Evolutionary conservation across 1,284 basidiomycete species (phyloP), one percentile per base, ranked within the genome.

Genomic region (Pseudozyma pruni): DNA sequence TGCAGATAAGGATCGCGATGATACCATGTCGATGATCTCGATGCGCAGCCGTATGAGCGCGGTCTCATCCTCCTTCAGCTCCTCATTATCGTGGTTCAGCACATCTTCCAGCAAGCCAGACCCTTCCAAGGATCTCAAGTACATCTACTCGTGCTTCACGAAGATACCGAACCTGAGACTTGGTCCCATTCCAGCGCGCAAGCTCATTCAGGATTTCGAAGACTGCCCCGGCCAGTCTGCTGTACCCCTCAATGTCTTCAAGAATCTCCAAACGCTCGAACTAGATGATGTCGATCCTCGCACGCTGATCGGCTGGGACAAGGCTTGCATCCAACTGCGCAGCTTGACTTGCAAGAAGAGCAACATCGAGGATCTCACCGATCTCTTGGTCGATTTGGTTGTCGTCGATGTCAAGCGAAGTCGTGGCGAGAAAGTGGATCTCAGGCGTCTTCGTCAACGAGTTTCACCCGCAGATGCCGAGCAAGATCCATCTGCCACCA

Each of bases 71-170:
- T 86, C 92, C 14, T 92, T 63, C 48, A 54, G 50, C 50, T 50
- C 54, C 17, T 58, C 66, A 17, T 33, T 60, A 27, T 71, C 72
- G 22, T 78, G 74, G 76, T 66, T 68, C 22, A 40, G 50, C 23
- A 27, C 25, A 2, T 33, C 44, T 4, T 14, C 17, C 27, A 29
- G 17, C 35, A 55, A 52, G 6, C 55, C 90, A 52, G 90, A 93
- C 62, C 81, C 86, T 4, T 89, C 70, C 9, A 59, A 43, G 22
- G 66, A 93, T 75, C 87, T 94, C 83, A 92, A 89, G 80, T 93
- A 89, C 83, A 86, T 94, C 72, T 94, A 89, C 84, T 91, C 91
- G 79, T 87, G 89, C 78, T 91, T 94, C 84, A 94, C 91, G 29
- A 92, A 91, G 83, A 85, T 94, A 0, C 92, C 92, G 16, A 89